Evolutionary conservation across 2,329 filamentous ascomycete species (phyloP), one percentile per base, ranked within the genome.

Genomic region (Drechslerella stenobrocha): DNA sequence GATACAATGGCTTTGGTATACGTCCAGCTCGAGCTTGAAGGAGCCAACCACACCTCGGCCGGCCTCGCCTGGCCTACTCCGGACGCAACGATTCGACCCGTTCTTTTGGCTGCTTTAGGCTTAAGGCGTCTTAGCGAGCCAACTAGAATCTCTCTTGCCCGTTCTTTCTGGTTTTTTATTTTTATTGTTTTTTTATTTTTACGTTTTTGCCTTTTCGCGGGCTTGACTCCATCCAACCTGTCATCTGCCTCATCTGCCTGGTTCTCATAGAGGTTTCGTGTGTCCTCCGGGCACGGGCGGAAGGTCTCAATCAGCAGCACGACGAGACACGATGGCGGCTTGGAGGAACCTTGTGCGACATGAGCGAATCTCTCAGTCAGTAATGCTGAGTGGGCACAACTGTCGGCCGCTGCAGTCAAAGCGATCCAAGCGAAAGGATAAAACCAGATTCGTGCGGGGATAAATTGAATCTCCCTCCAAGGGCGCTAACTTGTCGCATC

Each of bases 41-140:
- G 44, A n/a, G n/a, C n/a, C n/a, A n/a, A n/a, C n/a, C 55, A 48
- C 52, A 52, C 47, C 30, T 42, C 42, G 47, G 44, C 44, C 44
- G 15, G 42, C 48, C 52, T 58, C 48, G 61, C 53, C 61, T 59
- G 46, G 63, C 24, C 50, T 55, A 53, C 42, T 59, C 61, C 53
- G 61, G 37, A 3, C 37, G 37, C 37, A 42, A 42, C 37, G 37
- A 45, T 66, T 53, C 52, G 52, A 56, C 32, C 28, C 26, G 34
- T 66, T 47, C 34, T 53, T 50, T 52, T 37, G 58, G 57, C 40
- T 42, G 46, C 51, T 48, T 66, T 66, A 66, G 61, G 61, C 61
- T 58, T 22, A 50, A 66, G 42, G 24, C 48, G 26, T 20, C 46
- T 23, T 47, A 58, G 46, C 60, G 42, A 66, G 37, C 18, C 28